Conservation (phyloP, 2,329 filamentous ascomycete genomes). For the Pestalotiopsis sp. region DNA sequence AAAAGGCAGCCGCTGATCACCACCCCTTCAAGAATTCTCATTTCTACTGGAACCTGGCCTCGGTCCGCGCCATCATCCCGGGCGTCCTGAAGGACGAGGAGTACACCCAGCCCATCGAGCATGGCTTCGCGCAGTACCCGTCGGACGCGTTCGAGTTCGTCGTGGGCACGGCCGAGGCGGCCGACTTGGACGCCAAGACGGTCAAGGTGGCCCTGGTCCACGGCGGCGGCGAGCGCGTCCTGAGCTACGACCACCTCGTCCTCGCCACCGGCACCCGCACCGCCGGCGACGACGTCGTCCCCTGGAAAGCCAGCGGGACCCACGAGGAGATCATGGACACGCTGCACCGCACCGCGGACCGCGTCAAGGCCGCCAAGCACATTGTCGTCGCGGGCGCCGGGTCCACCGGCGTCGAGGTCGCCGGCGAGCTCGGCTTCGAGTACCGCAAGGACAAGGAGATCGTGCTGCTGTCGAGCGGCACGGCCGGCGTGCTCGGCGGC, state of each 20-base stretch:
- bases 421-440: slow-evolving; percentile 55
- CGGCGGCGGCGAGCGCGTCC: slow-evolving; percentile 27
- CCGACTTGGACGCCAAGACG: slow-evolving; percentile 41
- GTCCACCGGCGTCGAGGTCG: slow-evolving; percentile 56
- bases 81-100: slow-evolving; percentile 50
- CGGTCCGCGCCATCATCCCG: slow-evolving; percentile 57
- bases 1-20: neutral
- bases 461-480: slow-evolving; percentile 44
- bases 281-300: slow-evolving; percentile 36
- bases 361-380: slow-evolving; percentile 47
- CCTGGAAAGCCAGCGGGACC: slow-evolving; percentile 54
- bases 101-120: slow-evolving; percentile 49
- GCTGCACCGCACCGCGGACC: slow-evolving; percentile 42
- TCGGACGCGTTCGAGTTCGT: slow-evolving; percentile 51
- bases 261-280: slow-evolving; percentile 56
- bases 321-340: slow-evolving; percentile 44
- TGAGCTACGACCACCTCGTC: slow-evolving; percentile 59
- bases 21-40: slow-evolving; percentile 47
- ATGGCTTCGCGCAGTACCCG: slow-evolving; percentile 53
- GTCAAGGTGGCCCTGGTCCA: slow-evolving; percentile 38
- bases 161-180: slow-evolving; percentile 46
- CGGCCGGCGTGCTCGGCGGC: slow-evolving; percentile 42
- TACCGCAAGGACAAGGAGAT: slow-evolving; percentile 51
- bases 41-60: slow-evolving; percentile 61
- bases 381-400: slow-evolving; percentile 61